These are phyloP conservation scores for Medakamo hakoo DNA, from an alignment of 139 green algal species.

Conservation along the genomic window DNA sequence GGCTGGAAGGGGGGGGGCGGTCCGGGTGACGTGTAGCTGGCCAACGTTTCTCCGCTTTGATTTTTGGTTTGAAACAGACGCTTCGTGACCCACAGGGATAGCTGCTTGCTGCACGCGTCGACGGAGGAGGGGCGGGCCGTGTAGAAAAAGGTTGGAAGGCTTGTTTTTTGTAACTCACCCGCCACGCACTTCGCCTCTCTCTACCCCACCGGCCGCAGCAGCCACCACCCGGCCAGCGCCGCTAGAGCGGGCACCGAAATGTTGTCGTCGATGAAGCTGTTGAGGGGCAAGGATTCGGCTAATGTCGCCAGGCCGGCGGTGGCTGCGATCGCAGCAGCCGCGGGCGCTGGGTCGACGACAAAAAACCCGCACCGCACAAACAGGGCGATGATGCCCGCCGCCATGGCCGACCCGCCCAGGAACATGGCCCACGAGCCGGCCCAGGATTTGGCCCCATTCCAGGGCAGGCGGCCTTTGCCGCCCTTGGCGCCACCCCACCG, in stretches of 20 bases:
- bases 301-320: slow-evolving; percentile 39
- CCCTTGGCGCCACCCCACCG: slow-evolving; percentile 26
- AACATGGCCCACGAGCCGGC: slow-evolving; percentile 79
- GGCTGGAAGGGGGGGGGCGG: too few species aligned
- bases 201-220: slow-evolving; percentile 7
- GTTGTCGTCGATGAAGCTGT: slow-evolving; percentile 77
- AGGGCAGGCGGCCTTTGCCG: slow-evolving; percentile 73
- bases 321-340: slow-evolving; percentile 18
- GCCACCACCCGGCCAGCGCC: slow-evolving; percentile 16
- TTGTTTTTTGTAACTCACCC: too few species aligned
- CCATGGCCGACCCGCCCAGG: slow-evolving; percentile 7
- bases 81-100: too few species aligned
- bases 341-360: background rate
- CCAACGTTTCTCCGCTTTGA: too few species aligned
- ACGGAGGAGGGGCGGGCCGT: too few species aligned
- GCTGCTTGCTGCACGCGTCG: too few species aligned
- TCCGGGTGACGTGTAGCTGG: too few species aligned
- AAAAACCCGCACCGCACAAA: slow-evolving; percentile 1
- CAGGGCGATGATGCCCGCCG: background rate
- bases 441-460: slow-evolving; percentile 71
- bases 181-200: too few species aligned
- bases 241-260: slow-evolving; percentile 62
- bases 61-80: too few species aligned
- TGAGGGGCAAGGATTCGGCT: slow-evolving; percentile 75
- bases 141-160: too few species aligned